These are phyloP conservation scores for Penicillium fimorum DNA, from an alignment of 495 filamentous ascomycete genomes.

Conservation along the genomic window DNA sequence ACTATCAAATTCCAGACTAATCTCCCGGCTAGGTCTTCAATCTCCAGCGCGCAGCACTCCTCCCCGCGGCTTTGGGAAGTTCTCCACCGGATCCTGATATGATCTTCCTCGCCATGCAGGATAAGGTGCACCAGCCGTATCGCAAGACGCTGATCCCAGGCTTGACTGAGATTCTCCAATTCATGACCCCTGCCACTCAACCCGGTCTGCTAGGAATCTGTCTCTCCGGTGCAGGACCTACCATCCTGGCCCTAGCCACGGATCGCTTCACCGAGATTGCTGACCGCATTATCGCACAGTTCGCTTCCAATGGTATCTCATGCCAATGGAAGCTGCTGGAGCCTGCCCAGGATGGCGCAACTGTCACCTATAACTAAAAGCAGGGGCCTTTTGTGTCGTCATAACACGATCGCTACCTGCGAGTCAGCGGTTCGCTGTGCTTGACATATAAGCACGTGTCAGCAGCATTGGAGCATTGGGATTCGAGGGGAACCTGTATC, in stretches of 20 bases:
- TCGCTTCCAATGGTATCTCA: conserved; percentile 64
- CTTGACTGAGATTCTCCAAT: conserved; percentile 82
- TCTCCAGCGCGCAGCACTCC: conserved; percentile 82
- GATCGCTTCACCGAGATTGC: conserved; percentile 84
- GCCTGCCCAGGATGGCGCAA: conserved; percentile 80
- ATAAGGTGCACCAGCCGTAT: conserved; percentile 95
- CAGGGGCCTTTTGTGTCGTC: conserved; percentile 2
- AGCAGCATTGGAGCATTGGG: conserved; percentile 1
- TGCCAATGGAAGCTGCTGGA: conserved; percentile 87
- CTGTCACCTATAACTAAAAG: conserved; percentile 44
- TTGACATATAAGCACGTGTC: background rate
- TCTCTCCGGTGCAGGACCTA: conserved; percentile 89
- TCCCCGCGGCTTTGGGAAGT: conserved; percentile 80
- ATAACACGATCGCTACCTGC: background rate
- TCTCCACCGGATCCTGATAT: conserved; percentile 88
- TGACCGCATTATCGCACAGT: conserved; percentile 65
- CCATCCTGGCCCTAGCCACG: conserved; percentile 88
- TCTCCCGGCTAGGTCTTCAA: conserved; percentile 70
- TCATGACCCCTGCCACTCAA: conserved; percentile 78
- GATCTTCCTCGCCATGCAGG: conserved; percentile 96
- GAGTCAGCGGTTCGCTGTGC: background rate
- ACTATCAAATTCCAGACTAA: background rate
- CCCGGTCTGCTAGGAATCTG: conserved; percentile 90
- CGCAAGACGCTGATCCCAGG: conserved; percentile 85
- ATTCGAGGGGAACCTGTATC: background rate